Evolutionary conservation across 768 basidiomycete species (phyloP), one percentile per base, ranked within the genome.

Genomic region (Agaricus subrufescens): DNA sequence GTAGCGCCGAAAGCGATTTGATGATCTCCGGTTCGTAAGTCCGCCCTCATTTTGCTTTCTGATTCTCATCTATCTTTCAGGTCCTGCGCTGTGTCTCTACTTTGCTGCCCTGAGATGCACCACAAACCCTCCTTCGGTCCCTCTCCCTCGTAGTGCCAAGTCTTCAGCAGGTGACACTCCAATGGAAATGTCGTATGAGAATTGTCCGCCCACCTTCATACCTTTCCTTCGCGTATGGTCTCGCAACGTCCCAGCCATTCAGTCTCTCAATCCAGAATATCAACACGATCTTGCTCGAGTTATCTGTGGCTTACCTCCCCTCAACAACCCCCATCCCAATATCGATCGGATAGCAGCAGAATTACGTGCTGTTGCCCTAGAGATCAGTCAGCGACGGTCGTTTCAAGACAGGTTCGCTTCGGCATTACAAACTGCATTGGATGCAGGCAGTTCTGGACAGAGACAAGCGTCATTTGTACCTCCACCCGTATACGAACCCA

Each of bases 241-340:
- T 0, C 69, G 76, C 19, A 71, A 77, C 0, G 91, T 94, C 0
- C 78, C 84, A 0, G 63, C 64, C 7, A 89, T 94, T 53, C 88
- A 91, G 54, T 58, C 59, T 1, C 78, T 93, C 11, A 46, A 68
- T 0, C 84, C 87, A 0, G 82, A 87, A 58, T 67, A 81, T 44
- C 87, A 91, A 56, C 88, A 92, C 62, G 91, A 94, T 67, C 86
- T 94, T 29, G 91, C 91, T 0, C 82, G 91, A 2, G 70, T 87
- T 49, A 89, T 94, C 19, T 94, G 92, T 62, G 76, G 78, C 4
- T 80, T 91, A 11, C 67, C 71, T 15, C 75, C 82, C 0, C 52
- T 87, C 27, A 61, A 71, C 0, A 61, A 71, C 0, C 80, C 83
- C 0, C 67, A 77, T 26, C 67, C 71, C 1, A 63, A 70, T 0